phyloP scores from a whole-genome alignment of 2,329 filamentous ascomycete genomes.

The Daldinia sp. region DNA sequence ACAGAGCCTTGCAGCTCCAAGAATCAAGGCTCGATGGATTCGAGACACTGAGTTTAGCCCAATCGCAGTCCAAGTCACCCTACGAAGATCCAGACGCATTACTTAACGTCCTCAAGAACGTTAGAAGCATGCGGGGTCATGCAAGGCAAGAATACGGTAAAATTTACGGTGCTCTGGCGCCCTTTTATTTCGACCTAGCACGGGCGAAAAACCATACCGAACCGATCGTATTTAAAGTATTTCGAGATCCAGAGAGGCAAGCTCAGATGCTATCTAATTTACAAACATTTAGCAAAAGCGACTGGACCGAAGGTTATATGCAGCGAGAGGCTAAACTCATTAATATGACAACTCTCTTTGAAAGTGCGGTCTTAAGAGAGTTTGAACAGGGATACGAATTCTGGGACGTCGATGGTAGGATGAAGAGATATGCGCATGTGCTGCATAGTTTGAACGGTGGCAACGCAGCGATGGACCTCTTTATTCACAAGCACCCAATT shows the following conservation, averaged over 20 bases:
- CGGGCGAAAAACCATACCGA: constrained; percentile 79
- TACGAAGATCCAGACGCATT: constrained; percentile 72
- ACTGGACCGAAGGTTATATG: constrained; percentile 80
- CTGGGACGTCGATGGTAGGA: constrained; percentile 87
- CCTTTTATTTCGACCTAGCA: constrained; percentile 88
- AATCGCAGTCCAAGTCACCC: constrained; percentile 57
- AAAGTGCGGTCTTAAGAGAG: constrained; percentile 88
- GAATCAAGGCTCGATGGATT: constrained; percentile 73
- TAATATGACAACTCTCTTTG: constrained; percentile 84
- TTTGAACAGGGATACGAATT: constrained; percentile 93
- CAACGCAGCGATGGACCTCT: constrained; percentile 81
- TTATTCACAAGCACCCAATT: constrained; percentile 88
- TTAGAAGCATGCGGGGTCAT: constrained; percentile 82
- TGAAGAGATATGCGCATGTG: constrained; percentile 91
- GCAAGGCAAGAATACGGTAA: constrained; percentile 92
- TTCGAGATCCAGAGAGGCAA: constrained; percentile 88
- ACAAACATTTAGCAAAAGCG: constrained; percentile 80
- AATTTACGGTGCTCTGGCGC: constrained; percentile 87
- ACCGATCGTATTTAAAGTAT: constrained; percentile 86
- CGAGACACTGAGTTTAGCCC: constrained; percentile 75
- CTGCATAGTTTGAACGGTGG: constrained; percentile 86
- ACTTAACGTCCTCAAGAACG: constrained; percentile 75
- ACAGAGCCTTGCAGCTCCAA: constrained; percentile 50
- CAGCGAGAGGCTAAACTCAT: constrained; percentile 78
- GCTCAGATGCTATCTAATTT: constrained; percentile 89